Conservation (phyloP, 2,329 filamentous ascomycete species). For the Zymoseptoria crescenta region DNA sequence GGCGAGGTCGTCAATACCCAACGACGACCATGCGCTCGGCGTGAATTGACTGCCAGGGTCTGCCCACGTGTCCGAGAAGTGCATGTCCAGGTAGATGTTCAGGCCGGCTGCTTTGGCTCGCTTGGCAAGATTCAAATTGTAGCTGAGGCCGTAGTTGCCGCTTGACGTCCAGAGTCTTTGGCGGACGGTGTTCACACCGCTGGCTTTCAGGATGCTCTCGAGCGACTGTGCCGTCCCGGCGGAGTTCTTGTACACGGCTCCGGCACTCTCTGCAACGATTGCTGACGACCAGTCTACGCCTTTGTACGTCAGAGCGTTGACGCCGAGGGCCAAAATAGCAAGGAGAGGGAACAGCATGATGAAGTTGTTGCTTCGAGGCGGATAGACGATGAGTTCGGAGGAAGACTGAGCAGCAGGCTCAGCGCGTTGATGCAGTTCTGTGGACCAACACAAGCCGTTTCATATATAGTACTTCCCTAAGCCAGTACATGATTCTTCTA, state of each 20-base stretch:
- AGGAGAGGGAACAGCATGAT: conserved; percentile 1
- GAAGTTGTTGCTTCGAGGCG: not conserved
- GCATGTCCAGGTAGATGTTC: conserved; percentile 30
- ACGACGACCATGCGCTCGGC: conserved; percentile 28
- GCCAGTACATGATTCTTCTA: not conserved
- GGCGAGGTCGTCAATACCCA: conserved; percentile 25
- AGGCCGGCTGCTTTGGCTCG: conserved; percentile 26
- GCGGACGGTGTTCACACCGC: conserved; percentile 20
- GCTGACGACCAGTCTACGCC: conserved; percentile 34
- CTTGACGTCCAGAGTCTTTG: conserved; percentile 26
- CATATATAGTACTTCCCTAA: not conserved
- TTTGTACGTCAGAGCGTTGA: conserved; percentile 22
- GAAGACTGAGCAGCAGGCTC: not conserved
- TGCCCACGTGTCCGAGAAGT: conserved; percentile 31
- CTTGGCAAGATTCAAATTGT: conserved; percentile 30
- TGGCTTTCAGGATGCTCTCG: conserved; percentile 19
- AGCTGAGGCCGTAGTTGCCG: conserved; percentile 25
- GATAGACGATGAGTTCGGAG: not conserved
- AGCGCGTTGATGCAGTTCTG: not conserved
- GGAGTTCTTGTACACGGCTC: conserved; percentile 29
- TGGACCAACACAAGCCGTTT: not conserved
- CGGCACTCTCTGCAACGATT: conserved; percentile 28
- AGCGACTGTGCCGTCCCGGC: conserved; percentile 22
- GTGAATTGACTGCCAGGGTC: conserved; percentile 29
- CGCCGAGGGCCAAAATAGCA: not conserved